Conservation (phyloP, 257 asterid species). For the Nicotiana tomentosiformis region DNA sequence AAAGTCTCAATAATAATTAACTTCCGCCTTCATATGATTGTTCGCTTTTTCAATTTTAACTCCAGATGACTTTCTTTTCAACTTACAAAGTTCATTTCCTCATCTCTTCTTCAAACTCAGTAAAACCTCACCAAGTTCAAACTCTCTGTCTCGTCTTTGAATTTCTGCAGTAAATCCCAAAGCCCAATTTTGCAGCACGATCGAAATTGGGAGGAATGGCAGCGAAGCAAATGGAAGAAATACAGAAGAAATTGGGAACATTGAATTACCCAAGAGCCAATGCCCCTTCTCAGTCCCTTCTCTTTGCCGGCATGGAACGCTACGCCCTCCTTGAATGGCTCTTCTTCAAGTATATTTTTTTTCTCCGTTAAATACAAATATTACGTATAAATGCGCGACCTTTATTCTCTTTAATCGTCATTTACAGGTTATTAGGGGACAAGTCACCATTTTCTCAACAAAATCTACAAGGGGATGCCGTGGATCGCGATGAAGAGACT, state of each 20-base stretch:
- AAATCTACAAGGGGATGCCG: slow-evolving; percentile 80
- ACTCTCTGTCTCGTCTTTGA: neutral
- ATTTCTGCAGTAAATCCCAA: neutral
- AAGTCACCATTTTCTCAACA: slow-evolving; percentile 96
- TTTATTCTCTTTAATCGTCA: neutral
- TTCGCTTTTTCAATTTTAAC: too few species aligned
- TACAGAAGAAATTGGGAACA: slow-evolving; percentile 66
- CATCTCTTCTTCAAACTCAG: neutral
- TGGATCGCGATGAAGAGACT: slow-evolving; percentile 91
- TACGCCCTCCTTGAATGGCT: slow-evolving; percentile 99
- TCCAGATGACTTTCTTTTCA: too few species aligned
- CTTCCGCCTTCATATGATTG: too few species aligned
- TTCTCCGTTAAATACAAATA: neutral
- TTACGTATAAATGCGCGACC: neutral
- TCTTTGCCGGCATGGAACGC: slow-evolving; percentile 99
- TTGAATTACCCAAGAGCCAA: slow-evolving; percentile 77
- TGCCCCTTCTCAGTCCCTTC: slow-evolving; percentile 94
- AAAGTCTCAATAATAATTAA: too few species aligned
- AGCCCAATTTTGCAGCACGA: neutral
- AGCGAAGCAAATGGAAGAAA: slow-evolving; percentile 84
- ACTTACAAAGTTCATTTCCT: too few species aligned
- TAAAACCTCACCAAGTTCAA: neutral
- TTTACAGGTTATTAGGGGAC: slow-evolving; percentile 78
- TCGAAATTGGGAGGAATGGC: slow-evolving; percentile 39
- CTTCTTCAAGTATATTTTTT: slow-evolving; percentile 62